phyloP scores from a whole-genome alignment of 805 yeast genomes.

The Candida peoriensis region DNA sequence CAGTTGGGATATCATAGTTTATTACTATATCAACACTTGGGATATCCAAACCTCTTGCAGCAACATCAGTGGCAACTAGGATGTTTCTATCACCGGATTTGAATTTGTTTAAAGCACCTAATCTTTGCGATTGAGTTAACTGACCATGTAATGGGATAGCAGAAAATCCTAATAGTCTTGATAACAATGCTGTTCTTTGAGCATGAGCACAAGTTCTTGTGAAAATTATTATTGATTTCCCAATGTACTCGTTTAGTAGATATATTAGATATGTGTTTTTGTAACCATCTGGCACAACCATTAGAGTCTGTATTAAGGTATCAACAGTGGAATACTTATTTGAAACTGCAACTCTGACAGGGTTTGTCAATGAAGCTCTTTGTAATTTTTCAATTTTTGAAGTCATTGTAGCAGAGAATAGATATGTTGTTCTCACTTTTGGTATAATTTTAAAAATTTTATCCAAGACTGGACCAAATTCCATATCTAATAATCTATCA shows the following conservation, averaged over 20 bases:
- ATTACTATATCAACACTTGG: constrained; percentile 75
- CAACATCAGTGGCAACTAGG: constrained; percentile 79
- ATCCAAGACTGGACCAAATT: constrained; percentile 91
- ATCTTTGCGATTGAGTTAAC: constrained; percentile 74
- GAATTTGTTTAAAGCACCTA: constrained; percentile 76
- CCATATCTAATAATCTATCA: constrained; percentile 91
- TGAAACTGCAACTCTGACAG: constrained; percentile 88
- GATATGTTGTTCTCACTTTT: constrained; percentile 71
- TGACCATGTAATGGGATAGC: constrained; percentile 96
- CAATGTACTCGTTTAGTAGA: constrained; percentile 72
- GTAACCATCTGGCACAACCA: constrained; percentile 88
- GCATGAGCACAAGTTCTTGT: constrained; percentile 95
- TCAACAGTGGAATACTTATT: constrained; percentile 90
- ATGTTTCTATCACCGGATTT: constrained; percentile 67
- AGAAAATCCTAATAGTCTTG: constrained; percentile 76
- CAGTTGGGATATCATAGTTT: constrained; percentile 78
- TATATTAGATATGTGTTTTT: constrained; percentile 86
- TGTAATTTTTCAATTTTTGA: constrained; percentile 92
- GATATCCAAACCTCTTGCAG: constrained; percentile 86
- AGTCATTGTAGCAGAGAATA: constrained; percentile 97
- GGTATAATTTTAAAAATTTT: constrained; percentile 83
- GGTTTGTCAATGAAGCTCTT: constrained; percentile 83
- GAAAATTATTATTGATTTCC: constrained; percentile 85
- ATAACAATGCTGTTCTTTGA: constrained; percentile 79
- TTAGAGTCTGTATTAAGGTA: constrained; percentile 81